Evolutionary conservation across 768 basidiomycete genomes (phyloP).

Genomic region (Mrakia gelida): DNA sequence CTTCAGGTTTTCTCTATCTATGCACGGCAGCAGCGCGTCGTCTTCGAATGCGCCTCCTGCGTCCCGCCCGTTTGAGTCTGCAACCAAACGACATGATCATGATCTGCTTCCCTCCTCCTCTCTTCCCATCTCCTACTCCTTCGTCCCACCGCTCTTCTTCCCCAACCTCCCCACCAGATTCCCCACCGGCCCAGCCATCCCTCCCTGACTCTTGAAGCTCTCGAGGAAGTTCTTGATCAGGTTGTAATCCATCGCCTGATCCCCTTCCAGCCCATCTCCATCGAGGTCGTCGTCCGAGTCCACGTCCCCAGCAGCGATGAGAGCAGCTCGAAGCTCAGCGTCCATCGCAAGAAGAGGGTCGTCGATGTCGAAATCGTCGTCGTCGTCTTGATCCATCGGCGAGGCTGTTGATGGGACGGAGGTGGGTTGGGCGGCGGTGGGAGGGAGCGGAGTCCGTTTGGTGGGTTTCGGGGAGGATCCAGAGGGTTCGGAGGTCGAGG

Average conservation of each 20-base stretch:
- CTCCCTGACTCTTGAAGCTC: conserved; percentile 88
- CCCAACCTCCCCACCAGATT: conserved; percentile 81
- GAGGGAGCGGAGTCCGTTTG: neutral
- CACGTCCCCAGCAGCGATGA: conserved; percentile 52
- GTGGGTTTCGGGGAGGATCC: neutral
- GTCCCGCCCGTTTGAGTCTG: no score
- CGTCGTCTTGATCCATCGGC: conserved; percentile 49
- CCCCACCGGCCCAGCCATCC: conserved; percentile 83
- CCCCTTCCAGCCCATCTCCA: conserved; percentile 44
- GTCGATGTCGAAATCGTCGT: conserved; percentile 54
- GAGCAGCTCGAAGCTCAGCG: conserved; percentile 65
- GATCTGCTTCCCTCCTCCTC: neutral
- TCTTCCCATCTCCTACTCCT: neutral
- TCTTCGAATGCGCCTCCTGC: no score
- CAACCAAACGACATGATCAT: no score
- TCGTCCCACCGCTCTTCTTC: conserved; percentile 42
- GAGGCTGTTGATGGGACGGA: neutral
- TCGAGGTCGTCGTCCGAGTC: conserved; percentile 57
- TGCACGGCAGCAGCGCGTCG: no score
- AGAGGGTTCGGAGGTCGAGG: neutral
- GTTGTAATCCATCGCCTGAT: conserved; percentile 60
- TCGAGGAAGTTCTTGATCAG: conserved; percentile 96
- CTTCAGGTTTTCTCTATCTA: no score
- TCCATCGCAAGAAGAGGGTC: conserved; percentile 75
- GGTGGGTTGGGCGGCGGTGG: neutral